Evolutionary conservation across 257 asterid genomes (phyloP).

Genomic region (Ajuga chamaepitys): DNA sequence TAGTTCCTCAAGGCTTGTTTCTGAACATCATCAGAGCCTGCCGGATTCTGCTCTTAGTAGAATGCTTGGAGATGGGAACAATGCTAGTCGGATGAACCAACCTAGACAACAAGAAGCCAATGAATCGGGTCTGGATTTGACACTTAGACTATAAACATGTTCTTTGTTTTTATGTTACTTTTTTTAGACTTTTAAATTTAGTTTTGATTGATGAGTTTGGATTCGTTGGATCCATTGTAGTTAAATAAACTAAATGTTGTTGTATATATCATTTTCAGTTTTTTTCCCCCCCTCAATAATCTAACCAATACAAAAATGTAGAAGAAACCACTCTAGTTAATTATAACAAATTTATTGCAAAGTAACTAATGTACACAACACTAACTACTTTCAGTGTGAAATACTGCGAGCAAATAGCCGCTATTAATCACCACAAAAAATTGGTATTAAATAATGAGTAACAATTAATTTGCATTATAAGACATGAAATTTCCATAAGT

Average conservation of each 20-base stretch:
- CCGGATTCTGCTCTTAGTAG: not conserved
- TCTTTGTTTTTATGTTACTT: not conserved
- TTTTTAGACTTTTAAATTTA: not conserved
- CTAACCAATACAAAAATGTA: not conserved
- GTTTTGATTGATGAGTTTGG: not conserved
- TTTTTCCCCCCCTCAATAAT: no score
- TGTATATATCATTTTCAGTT: not conserved
- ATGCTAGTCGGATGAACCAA: no score
- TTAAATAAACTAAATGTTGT: not conserved
- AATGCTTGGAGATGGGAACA: no score
- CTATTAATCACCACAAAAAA: no score
- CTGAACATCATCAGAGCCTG: not conserved
- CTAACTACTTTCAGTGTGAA: not conserved
- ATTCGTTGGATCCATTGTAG: not conserved
- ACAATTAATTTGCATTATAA: no score
- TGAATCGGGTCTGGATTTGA: conserved; percentile 19
- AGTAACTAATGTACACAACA: not conserved
- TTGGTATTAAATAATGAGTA: no score
- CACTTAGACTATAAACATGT: conserved; percentile 9
- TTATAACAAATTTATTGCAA: not conserved
- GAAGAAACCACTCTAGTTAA: not conserved
- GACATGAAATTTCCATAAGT: no score
- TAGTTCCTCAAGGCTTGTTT: not conserved
- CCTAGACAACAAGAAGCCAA: not conserved
- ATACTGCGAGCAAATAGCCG: no score